These are phyloP conservation scores for Bretschneidera sinensis DNA, from an alignment of 345 rosid genomes.

Conservation along the genomic window DNA sequence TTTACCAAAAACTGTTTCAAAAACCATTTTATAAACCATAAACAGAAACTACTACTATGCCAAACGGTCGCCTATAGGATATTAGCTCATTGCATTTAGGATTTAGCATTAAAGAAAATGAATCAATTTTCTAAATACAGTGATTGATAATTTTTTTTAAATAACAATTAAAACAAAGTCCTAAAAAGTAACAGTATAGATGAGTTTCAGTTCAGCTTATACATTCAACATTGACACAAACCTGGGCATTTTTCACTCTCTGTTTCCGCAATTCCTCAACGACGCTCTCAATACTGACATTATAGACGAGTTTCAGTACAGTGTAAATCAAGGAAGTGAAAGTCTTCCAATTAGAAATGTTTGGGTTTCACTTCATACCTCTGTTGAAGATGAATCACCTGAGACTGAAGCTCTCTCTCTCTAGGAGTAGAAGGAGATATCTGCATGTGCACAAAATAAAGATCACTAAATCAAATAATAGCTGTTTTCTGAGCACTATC, in stretches of 20 bases:
- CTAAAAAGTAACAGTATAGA: neutral
- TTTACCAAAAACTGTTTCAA: no score
- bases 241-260: slow-evolving; percentile 69
- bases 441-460: slow-evolving; percentile 44
- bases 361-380: slow-evolving; percentile 40
- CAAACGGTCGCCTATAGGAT: no score
- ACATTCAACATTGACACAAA: slow-evolving; percentile 21
- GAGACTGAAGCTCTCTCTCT: slow-evolving; percentile 77
- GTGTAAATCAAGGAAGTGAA: neutral
- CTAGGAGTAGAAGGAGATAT: slow-evolving; percentile 41
- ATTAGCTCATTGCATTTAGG: no score
- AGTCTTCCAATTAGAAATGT: neutral
- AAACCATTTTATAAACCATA: no score
- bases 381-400: slow-evolving; percentile 64
- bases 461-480: slow-evolving; percentile 4
- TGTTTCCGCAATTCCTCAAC: slow-evolving; percentile 78
- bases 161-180: neutral
- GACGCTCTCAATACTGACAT: slow-evolving; percentile 57
- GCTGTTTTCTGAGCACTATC: neutral
- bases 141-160: no score
- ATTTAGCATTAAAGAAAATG: no score
- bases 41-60: no score
- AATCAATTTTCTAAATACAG: no score
- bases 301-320: slow-evolving; percentile 23
- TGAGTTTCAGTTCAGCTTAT: neutral